Base-by-base conservation (phyloP, 352 stramenopile species). In the Thraustotheca clavata region DNA sequence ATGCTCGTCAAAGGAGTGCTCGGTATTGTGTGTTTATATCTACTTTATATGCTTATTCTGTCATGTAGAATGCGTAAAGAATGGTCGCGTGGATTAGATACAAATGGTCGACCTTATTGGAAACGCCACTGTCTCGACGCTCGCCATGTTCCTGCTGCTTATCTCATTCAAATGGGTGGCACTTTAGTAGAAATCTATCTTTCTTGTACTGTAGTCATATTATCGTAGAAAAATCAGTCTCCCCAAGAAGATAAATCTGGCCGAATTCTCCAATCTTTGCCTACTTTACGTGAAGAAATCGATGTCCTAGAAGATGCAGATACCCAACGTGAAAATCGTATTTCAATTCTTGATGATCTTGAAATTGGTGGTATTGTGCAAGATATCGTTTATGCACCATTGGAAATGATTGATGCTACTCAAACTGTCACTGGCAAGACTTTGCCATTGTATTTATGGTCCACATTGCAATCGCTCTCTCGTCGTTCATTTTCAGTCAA, bases 21-120 rank as follows among this genome's bases (percentile, higher is more conserved):
- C 57, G 57, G 57, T 65, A 65, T 33, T 3, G 16, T 16, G 11
- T 33, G 18, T 41, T 1, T 41, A 33, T 18, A 47, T 48, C 2
- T 3, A 39, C 14, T 7, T 7, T 33, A n/a, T n/a, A n/a, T n/a
- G n/a, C 49, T 2, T 31, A 47, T 12, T 8, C 26, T 12, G 14
- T 8, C 0, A 57, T 40, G 14, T 57, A 74, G 71, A 33, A 81
- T 88, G 63, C 80, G 84, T 20, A 89, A 94, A 35, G 82, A 94
- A 50, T 94, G 84, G 84, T 73, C 88, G 9, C 77, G 84, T 22
- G 77, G 73, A 60, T 68, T 89, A 16, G 79, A 73, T 5, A 62
- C 76, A 11, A 74, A 91, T 43, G 84, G 84, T n/a, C 79, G 75
- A 0, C 78, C 79, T 1, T 87, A 81, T 62, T 94, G 84, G 84